Base-by-base conservation (phyloP, 2,329 filamentous ascomycete genomes). In the Botrytis medusae region DNA sequence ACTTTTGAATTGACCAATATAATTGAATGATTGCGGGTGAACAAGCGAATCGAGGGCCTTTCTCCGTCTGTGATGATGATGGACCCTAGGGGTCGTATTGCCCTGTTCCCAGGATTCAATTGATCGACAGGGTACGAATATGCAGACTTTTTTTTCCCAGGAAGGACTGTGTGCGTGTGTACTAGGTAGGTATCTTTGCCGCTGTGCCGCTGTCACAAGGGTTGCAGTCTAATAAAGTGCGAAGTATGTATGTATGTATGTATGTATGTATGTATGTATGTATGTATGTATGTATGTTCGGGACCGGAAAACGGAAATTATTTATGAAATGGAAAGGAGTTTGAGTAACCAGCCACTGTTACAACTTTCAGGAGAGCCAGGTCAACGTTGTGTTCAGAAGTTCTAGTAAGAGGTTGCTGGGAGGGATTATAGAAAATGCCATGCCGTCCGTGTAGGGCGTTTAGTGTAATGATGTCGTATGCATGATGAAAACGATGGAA, bases 181-280 rank as follows among this genome's bases (percentile, higher is more conserved):
- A 12, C 51, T 18, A 57, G 51, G 51, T 29, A 57, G 51, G 51
- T 34, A 48, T 32, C 18, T 46, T 42, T 65, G 22, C 44, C 25
- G 34, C 65, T 32, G 3, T 68, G 48, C 65, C 65, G 65, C n/a
- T 18, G n/a, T 57, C n/a, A 68, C 65, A 25, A 68, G 48, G 65
- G n/a, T 42, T 22, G 51, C 25, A 16, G 51, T 57, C 6, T 20
- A 7, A n/a, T 51, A 7, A 25, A 51, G 48, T 1, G n/a, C 37
- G 37, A 37, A 37, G 37, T 37, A 37, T 37, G 37, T 37, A 37
- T 37, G 7, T 1, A n/a, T n/a, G 48, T 6, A 51, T 9, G 34
- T n/a, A n/a, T 57, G 9, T 57, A n/a, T n/a, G n/a, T n/a, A n/a
- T n/a, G n/a, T n/a, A n/a, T n/a, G 37, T 37, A 37, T 37, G 37